Evolutionary conservation across 1,284 basidiomycete species (phyloP).

Genomic region (Xerocomus minutiporus): DNA sequence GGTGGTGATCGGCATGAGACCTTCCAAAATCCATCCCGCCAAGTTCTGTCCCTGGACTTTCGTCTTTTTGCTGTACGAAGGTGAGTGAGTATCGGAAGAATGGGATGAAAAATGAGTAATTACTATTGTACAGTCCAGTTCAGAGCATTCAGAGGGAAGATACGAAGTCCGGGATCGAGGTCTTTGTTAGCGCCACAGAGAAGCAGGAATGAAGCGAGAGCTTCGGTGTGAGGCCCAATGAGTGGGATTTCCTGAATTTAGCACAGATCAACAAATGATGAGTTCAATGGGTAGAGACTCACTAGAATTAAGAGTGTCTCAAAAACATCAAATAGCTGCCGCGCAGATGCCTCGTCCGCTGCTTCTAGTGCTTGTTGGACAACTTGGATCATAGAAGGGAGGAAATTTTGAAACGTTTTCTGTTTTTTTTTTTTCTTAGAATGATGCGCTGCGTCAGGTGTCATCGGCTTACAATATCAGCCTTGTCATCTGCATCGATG

Average conservation of each 20-base stretch:
- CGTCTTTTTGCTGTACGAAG: conserved; percentile 77
- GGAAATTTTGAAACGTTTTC: conserved; percentile 86
- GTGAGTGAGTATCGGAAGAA: neutral
- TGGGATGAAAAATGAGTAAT: conserved; percentile 9
- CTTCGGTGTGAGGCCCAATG: conserved; percentile 83
- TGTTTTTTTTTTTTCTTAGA: conserved; percentile 27
- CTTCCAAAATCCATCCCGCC: conserved; percentile 83
- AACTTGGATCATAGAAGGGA: conserved; percentile 89
- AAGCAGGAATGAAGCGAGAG: conserved; percentile 88
- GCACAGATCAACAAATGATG: conserved; percentile 8
- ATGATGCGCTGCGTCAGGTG: neutral
- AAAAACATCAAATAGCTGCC: conserved; percentile 92
- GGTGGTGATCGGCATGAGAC: conserved; percentile 90
- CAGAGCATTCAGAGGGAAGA: conserved; percentile 90
- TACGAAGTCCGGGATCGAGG: conserved; percentile 79
- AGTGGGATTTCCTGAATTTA: conserved; percentile 79
- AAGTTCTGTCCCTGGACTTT: conserved; percentile 89
- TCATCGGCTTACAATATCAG: conserved; percentile 65
- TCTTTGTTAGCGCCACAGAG: conserved; percentile 77
- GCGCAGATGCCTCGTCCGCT: conserved; percentile 77
- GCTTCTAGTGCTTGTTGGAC: conserved; percentile 85
- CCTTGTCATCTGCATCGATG: conserved; percentile 85
- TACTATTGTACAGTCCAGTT: conserved; percentile 96
- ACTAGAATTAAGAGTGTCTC: conserved; percentile 93
- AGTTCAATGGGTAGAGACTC: conserved; percentile 18